phyloP scores from a whole-genome alignment of 2,329 filamentous ascomycete genomes.

The Didymella arachidicola region DNA sequence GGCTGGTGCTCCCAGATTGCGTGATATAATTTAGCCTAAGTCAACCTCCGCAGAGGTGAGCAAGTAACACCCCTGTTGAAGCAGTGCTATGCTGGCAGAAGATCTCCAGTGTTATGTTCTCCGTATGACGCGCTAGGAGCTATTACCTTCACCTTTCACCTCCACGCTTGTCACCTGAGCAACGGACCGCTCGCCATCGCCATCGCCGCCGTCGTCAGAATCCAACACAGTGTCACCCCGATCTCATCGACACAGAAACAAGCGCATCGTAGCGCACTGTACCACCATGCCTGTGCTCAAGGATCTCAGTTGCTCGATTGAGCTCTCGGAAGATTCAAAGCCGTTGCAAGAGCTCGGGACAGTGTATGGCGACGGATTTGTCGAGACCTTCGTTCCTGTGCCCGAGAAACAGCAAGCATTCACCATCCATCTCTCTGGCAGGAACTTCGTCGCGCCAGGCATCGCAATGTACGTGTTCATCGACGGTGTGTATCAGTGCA shows the following conservation, averaged over 20 bases:
- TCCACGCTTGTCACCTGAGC: background rate
- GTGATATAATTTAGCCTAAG: background rate
- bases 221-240: too few species aligned
- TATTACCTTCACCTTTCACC: constrained; percentile 10
- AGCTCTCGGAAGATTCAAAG: constrained; percentile 54
- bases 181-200: background rate
- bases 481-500: constrained; percentile 65
- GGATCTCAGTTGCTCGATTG: constrained; percentile 61
- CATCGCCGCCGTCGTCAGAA: background rate
- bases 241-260: background rate
- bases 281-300: constrained; percentile 62
- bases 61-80: background rate
- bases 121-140: too few species aligned
- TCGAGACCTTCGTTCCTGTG: constrained; percentile 61
- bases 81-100: background rate
- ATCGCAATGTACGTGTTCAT: constrained; percentile 65
- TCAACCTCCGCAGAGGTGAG: background rate
- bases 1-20: background rate
- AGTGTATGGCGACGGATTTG: constrained; percentile 60
- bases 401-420: constrained; percentile 57
- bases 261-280: background rate
- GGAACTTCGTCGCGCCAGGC: constrained; percentile 61
- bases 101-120: background rate
- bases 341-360: constrained; percentile 59
- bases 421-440: constrained; percentile 58